Evolutionary conservation across 441 rosid genomes (phyloP).

Genomic region (Kokia cookei): DNA sequence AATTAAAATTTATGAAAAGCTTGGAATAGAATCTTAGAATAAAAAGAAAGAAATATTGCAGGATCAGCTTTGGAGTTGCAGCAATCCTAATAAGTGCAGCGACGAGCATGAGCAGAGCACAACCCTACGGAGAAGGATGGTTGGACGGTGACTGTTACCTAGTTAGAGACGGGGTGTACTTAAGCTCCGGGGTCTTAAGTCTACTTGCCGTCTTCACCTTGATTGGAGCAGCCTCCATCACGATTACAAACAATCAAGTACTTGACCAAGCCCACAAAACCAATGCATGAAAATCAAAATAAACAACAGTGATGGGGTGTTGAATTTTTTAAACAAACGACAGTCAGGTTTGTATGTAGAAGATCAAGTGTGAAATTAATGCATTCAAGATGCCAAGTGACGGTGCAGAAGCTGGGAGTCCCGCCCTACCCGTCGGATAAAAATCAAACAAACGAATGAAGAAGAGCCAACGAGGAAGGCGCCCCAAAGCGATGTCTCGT

Average conservation of each 20-base stretch:
- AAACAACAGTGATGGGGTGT: neutral
- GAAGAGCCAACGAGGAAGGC: neutral
- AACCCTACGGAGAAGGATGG: conserved; percentile 71
- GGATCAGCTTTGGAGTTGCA: conserved; percentile 61
- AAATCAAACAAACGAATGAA: neutral
- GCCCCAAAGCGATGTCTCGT: neutral
- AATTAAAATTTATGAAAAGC: neutral
- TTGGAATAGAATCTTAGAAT: no score
- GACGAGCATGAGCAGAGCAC: conserved; percentile 62
- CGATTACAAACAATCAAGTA: conserved; percentile 7
- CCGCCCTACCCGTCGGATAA: neutral
- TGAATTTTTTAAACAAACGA: neutral
- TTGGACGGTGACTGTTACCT: conserved; percentile 58
- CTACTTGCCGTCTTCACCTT: conserved; percentile 27
- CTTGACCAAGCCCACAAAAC: conserved; percentile 23
- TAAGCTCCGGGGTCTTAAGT: conserved; percentile 42
- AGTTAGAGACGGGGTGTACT: conserved; percentile 54
- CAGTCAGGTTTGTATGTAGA: neutral
- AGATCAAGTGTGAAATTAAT: neutral
- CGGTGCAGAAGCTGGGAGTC: neutral
- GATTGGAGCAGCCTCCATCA: conserved; percentile 29
- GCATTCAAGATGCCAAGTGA: no score
- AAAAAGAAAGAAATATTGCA: conserved; percentile 14
- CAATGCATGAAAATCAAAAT: neutral
- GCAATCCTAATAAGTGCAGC: conserved; percentile 42